Base-by-base conservation (phyloP, 1,284 basidiomycete genomes). In the Chiua sp. region DNA sequence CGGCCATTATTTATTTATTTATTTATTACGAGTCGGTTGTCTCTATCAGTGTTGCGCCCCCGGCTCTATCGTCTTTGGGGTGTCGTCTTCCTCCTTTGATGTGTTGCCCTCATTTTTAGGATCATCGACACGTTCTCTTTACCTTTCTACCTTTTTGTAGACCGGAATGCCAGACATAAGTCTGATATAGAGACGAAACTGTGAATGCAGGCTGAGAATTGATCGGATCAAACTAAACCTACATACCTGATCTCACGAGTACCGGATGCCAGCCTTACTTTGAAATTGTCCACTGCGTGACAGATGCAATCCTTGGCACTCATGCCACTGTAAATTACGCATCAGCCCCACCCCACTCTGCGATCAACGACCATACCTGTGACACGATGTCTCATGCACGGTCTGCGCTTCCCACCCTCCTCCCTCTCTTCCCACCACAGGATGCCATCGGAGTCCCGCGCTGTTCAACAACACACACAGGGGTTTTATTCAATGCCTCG, bases 381-480 rank as follows among this genome's bases (percentile, higher is more conserved):
- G 71, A 51, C 74, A 70, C 22, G 62, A 59, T 11, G 66, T 64
- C 7, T 48, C 39, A 59, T 69, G 71, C 64, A 53, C 65, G 2
- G 50, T 57, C 16, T 79, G 68, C 53, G 66, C 37, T 12, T 63
- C 62, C 68, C 83, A 46, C 70, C 72, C 30, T 77, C 75, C 37
- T 77, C 80, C 83, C 84, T 86, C 47, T 80, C 76, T 59, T 86
- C 80, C 70, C 75, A 82, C 84, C 84, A 86, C 0, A 69, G 65
- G 39, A 73, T 65, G 62, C 73, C n/a, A n/a, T n/a, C n/a, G n/a
- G n/a, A n/a, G n/a, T n/a, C n/a, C n/a, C n/a, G n/a, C n/a, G n/a
- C n/a, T n/a, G n/a, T n/a, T n/a, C n/a, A n/a, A n/a, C n/a, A n/a
- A n/a, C n/a, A n/a, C n/a, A n/a, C n/a, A n/a, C n/a, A n/a, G n/a